Evolutionary conservation across 768 basidiomycete genomes (phyloP), one percentile per base, ranked within the genome.

Genomic region (Macrolepiota dolichaula): DNA sequence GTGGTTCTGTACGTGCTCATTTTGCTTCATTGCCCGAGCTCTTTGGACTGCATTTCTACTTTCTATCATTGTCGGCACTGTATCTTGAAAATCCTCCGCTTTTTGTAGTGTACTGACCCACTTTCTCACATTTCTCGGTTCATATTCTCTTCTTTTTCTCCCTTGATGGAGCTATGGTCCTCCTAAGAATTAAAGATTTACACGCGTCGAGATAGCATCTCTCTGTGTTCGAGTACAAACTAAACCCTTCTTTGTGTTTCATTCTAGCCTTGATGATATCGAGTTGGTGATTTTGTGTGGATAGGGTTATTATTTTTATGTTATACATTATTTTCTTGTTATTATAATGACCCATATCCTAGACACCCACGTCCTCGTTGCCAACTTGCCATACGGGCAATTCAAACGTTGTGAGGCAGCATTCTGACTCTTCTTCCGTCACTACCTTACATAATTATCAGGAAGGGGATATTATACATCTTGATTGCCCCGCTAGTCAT

Each of bases 221-320:
- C 42, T 19, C 27, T 59, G 29, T 22, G 51, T 51, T 29, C 36
- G 42, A 37, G 49, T 36, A 51, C 15, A 15, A 13, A 37, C 24
- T 51, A 32, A 25, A 22, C 51, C 35, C 51, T 51, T 40, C 12
- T 64, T 51, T 36, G 19, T 36, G 19, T 22, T 60, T 59, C 5
- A 42, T 51, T 24, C 19, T 27, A 27, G 40, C 38, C 59, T 24
- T 49, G 37, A 38, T 55, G 37, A 17, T 36, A 29, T 44, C 38
- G 40, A 25, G 37, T 50, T 62, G 36, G 60, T 46, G 57, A 37
- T 64, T 51, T 50, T 40, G 38, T 57, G 59, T 55, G 44, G 53
- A 38, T 61, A 55, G 59, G 59, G 59, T 36, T 61, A 61, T 54
- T 42, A 51, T 51, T 42, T 42, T 61, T 54, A 61, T 61, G 52